phyloP scores from a whole-genome alignment of 1,139 yeast genomes.

The Candida tetrigidarum region DNA sequence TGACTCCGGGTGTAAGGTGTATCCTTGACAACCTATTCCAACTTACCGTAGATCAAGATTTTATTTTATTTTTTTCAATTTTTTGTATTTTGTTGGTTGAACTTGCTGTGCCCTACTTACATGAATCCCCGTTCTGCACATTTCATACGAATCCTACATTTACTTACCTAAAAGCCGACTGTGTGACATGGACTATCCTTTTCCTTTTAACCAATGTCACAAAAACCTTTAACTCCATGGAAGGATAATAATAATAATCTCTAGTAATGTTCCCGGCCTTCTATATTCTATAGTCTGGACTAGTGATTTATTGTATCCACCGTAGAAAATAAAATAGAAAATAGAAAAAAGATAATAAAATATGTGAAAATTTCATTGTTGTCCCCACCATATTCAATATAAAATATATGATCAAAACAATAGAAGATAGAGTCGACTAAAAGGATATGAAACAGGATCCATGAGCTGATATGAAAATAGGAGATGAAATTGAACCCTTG shows the following conservation, averaged over 20 bases:
- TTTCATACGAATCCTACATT: not conserved
- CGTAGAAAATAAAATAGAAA: too few relatives aligned
- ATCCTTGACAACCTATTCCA: conserved; percentile 1
- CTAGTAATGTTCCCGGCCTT: too few relatives aligned
- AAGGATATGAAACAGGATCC: conserved; percentile 1
- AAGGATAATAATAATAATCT: conserved; percentile 1
- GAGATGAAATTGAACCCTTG: not conserved
- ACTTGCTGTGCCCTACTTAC: too few relatives aligned
- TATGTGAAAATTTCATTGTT: conserved; percentile 2
- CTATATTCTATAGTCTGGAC: too few relatives aligned
- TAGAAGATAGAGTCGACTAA: not conserved
- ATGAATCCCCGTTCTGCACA: too few relatives aligned
- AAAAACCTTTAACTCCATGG: not conserved
- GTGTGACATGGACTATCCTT: not conserved
- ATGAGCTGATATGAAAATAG: too few relatives aligned
- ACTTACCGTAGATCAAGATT: conserved; percentile 6
- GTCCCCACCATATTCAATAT: too few relatives aligned
- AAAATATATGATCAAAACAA: not conserved
- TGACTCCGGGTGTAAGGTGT: not conserved
- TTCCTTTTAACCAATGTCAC: not conserved
- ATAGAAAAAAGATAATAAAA: too few relatives aligned
- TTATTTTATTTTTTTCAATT: not conserved
- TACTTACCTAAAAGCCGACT: not conserved
- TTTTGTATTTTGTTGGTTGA: too few relatives aligned
- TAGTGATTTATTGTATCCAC: too few relatives aligned